Conservation (phyloP, 805 yeast genomes). For the Wickerhamiella sergipiensis region DNA sequence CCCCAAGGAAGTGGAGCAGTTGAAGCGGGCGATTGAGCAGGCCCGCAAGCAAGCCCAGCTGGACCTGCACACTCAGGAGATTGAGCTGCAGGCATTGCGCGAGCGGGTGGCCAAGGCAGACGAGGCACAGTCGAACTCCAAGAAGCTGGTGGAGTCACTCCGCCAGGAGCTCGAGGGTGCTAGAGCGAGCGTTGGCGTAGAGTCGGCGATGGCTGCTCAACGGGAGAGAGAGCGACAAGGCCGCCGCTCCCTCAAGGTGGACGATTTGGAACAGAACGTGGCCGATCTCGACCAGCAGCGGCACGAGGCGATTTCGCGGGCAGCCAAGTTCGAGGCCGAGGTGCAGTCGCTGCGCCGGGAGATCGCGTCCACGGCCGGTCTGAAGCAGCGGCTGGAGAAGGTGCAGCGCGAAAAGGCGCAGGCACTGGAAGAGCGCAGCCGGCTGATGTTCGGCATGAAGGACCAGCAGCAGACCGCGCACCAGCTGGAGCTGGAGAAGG, state of each 20-base stretch:
- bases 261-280: slow-evolving; percentile 1
- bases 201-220: neutral
- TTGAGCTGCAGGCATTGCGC: neutral
- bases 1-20: neutral
- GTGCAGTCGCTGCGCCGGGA: slow-evolving; percentile 6
- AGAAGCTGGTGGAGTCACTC: neutral
- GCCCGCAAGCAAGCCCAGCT: neutral
- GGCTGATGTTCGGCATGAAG: slow-evolving; percentile 11
- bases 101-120: neutral
- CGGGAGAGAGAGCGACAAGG: neutral
- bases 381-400: slow-evolving; percentile 15
- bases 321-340: slow-evolving; percentile 5
- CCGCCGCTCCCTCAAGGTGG: neutral
- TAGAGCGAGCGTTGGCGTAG: neutral
- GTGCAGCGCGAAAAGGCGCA: slow-evolving; percentile 17
- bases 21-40: neutral
- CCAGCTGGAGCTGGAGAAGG: slow-evolving; percentile 13
- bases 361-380: slow-evolving; percentile 3
- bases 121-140: neutral
- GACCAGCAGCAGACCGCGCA: slow-evolving; percentile 5
- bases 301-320: slow-evolving; percentile 5
- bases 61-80: neutral
- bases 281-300: neutral
- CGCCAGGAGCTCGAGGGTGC: neutral
- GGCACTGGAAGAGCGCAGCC: slow-evolving; percentile 11